phyloP scores from a whole-genome alignment of 192 early-diverging fungal species.

The Coemansia sp. region DNA sequence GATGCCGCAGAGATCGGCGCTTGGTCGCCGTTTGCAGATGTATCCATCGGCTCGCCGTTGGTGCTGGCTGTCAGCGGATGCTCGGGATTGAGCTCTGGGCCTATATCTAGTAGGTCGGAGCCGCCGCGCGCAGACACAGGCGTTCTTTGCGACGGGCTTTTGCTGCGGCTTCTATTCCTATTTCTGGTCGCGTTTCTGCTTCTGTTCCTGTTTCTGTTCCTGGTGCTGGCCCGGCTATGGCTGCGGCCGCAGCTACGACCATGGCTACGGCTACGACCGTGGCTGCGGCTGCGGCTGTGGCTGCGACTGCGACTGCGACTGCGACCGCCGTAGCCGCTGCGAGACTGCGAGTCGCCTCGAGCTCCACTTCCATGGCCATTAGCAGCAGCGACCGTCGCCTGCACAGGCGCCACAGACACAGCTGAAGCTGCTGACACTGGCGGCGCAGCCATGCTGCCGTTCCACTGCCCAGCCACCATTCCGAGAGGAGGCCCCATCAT shows the following conservation, averaged over 20 bases:
- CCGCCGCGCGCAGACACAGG: constrained; percentile 5
- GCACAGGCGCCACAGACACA: background rate
- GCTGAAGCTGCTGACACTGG: background rate
- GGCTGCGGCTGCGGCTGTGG: constrained; percentile 11
- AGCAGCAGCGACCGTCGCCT: background rate
- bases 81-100: constrained; percentile 1
- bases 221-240: background rate
- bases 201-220: background rate
- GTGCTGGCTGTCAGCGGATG: background rate
- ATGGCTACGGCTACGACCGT: background rate
- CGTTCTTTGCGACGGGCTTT: constrained; percentile 6
- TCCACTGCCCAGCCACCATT: constrained; percentile 12
- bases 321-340: background rate
- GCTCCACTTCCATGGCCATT: background rate
- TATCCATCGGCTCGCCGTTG: background rate
- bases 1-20: background rate
- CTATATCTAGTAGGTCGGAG: background rate
- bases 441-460: constrained; percentile 9
- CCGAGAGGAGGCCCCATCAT: constrained; percentile 12
- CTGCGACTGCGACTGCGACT: constrained; percentile 11
- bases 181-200: background rate
- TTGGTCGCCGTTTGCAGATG: background rate
- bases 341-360: background rate
- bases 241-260: constrained; percentile 3
- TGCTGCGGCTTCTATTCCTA: no score